A percentile compares a stretch with the other conserved stretches of the same genome.
phyloP scores from a whole-genome alignment of 345 rosid genomes.

The Salix brachista region DNA sequence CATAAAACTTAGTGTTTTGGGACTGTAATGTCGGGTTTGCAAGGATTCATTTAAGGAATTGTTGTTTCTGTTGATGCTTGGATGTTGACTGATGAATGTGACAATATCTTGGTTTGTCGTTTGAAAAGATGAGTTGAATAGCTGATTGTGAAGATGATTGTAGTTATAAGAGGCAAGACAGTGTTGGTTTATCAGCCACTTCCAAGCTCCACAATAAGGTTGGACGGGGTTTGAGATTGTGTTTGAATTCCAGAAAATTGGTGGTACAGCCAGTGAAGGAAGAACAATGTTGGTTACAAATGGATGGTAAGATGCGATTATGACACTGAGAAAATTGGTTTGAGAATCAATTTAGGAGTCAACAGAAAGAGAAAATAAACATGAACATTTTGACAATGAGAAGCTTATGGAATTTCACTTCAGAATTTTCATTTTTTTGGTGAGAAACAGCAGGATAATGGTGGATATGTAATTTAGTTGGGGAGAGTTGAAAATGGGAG shows the following conservation, averaged over 20 bases:
- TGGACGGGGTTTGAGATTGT: background rate
- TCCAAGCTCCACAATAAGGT: background rate
- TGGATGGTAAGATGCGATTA: background rate
- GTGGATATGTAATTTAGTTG: no score
- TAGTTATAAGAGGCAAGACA: background rate
- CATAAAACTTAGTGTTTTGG: background rate
- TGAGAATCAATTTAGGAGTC: background rate
- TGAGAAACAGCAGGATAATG: no score
- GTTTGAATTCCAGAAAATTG: background rate
- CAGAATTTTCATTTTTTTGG: no score
- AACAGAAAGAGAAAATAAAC: background rate
- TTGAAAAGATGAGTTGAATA: background rate
- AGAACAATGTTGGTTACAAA: background rate
- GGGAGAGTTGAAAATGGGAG: background rate
- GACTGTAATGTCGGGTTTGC: background rate
- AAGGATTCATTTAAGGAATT: background rate
- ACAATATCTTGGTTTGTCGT: background rate
- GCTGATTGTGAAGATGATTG: background rate
- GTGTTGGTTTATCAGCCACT: background rate
- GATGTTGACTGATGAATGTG: background rate
- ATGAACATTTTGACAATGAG: background rate
- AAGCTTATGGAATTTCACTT: no score
- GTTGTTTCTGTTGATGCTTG: background rate
- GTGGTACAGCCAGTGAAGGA: background rate
- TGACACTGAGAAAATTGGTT: background rate